phyloP scores from a whole-genome alignment of 2,329 filamentous ascomycete species.

The Sporothrix curviconia region DNA sequence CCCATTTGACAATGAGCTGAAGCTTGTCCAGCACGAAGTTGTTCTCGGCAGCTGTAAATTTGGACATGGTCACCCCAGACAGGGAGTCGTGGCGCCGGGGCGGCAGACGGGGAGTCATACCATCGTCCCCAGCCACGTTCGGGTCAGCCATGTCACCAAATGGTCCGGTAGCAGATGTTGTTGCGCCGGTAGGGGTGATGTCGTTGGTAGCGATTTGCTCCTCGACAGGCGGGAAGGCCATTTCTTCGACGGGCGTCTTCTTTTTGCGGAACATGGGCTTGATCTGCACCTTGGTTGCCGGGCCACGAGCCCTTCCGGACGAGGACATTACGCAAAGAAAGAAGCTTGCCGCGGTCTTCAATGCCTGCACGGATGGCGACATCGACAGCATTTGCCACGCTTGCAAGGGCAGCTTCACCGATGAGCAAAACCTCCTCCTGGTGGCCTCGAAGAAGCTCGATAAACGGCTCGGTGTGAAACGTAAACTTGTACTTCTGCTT shows the following conservation, averaged over 20 bases:
- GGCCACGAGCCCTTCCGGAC: slow-evolving; percentile 90
- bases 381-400: slow-evolving; percentile 83
- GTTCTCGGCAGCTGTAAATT: slow-evolving; percentile 88
- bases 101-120: slow-evolving; percentile 32
- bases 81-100: slow-evolving; percentile 73
- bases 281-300: slow-evolving; percentile 96
- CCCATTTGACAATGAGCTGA: slow-evolving; percentile 98
- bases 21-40: slow-evolving; percentile 91
- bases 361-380: slow-evolving; percentile 68
- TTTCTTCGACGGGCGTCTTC: slow-evolving; percentile 56
- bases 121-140: slow-evolving; percentile 18
- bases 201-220: slow-evolving; percentile 29
- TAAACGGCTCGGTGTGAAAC: slow-evolving; percentile 93
- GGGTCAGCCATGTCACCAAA: slow-evolving; percentile 18
- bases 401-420: slow-evolving; percentile 80
- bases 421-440: slow-evolving; percentile 94
- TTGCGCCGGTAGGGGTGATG: not conserved
- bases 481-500: slow-evolving; percentile 99
- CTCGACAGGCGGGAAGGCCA: slow-evolving; percentile 26
- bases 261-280: slow-evolving; percentile 98
- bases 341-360: slow-evolving; percentile 84
- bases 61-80: slow-evolving; percentile 83
- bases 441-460: slow-evolving; percentile 88
- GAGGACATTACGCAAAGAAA: slow-evolving; percentile 74
- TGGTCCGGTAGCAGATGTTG: not conserved